Base-by-base conservation (phyloP, 768 basidiomycete genomes). In the Termitomyces sp. region DNA sequence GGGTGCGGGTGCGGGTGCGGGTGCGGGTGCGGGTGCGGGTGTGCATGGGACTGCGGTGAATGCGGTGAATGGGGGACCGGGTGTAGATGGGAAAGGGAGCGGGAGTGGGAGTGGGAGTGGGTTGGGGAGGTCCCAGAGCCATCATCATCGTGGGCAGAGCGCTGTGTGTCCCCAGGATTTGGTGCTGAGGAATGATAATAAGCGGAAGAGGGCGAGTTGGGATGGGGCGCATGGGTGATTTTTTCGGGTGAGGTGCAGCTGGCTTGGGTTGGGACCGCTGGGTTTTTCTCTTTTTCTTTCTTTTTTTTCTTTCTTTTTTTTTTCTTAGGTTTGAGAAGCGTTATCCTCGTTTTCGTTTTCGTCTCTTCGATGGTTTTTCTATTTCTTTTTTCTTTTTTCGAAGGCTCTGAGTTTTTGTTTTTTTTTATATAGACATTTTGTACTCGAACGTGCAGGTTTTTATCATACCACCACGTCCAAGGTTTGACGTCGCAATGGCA, bases 91-190 rank as follows among this genome's bases (percentile, higher is more conserved):
- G 24, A 41, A 55, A 34, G 52, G 51, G 11, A 31, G 6, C 13
- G 36, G 12, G 44, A 13, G 36, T 27, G 57, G 7, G 11, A 30
- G 34, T 39, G 52, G 44, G 22, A 42, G 27, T 11, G 53, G 45
- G 37, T 2, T 58, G 34, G 42, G 20, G n/a, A 55, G 56, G n/a
- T 59, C 64, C 37, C 59, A 59, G 63, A 73, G 72, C 54, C n/a
- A n/a, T n/a, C 78, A 80, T 66, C 76, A 78, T 64, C 70, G 77
- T 18, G 77, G 77, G 15, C 76, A 77, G 68, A 80, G 77, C 60
- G 74, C 73, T 22, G 75, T 78, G 37, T 73, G 75, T 58, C 77
- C 77, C 16, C 74, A 74, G 68, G 77, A 77, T 61, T 56, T 78
- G 58, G 60, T 75, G 13, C 41, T 75, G 55, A 53, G 67, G 31